Evolutionary conservation across 1,284 basidiomycete species (phyloP).

Genomic region (Leccinum cinnamomeum): DNA sequence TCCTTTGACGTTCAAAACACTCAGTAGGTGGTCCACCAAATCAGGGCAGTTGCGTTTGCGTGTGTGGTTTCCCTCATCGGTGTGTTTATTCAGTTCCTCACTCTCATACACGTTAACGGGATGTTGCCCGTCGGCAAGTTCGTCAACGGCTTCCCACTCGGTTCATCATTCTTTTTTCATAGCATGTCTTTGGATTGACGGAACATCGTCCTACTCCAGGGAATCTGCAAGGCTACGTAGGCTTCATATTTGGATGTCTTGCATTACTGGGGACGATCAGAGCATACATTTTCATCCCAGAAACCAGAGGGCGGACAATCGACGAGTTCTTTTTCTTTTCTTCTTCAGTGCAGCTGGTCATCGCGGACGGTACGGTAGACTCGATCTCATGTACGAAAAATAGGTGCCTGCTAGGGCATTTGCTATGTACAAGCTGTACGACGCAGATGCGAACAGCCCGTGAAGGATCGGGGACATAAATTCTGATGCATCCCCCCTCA

Average conservation of each 20-base stretch:
- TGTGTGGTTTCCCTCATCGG: constrained; percentile 26
- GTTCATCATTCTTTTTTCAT: constrained; percentile 8
- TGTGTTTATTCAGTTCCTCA: constrained; percentile 30
- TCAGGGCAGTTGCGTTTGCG: constrained; percentile 24
- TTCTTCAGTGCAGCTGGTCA: neutral
- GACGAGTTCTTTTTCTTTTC: constrained; percentile 23
- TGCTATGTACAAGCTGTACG: constrained; percentile 16
- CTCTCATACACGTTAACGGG: constrained; percentile 25
- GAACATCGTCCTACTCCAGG: constrained; percentile 8
- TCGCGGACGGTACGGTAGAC: constrained; percentile 10
- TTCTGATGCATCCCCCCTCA: neutral
- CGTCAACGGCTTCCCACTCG: constrained; percentile 29
- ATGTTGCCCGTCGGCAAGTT: constrained; percentile 31
- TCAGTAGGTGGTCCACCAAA: too few species aligned
- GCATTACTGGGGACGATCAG: constrained; percentile 23
- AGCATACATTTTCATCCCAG: constrained; percentile 30
- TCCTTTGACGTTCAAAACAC: too few species aligned
- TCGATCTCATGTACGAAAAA: constrained; percentile 29
- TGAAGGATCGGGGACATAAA: neutral
- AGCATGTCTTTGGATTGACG: neutral
- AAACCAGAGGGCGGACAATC: constrained; percentile 31
- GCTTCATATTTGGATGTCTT: constrained; percentile 33
- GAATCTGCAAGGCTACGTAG: constrained; percentile 31
- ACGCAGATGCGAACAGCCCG: neutral
- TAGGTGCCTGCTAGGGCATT: constrained; percentile 26